Percentiles rank a stretch among this genome's conserved stretches.
These are phyloP conservation scores for Penicillium crystallinum DNA, from an alignment of 495 filamentous ascomycete species.

Conservation along the genomic window DNA sequence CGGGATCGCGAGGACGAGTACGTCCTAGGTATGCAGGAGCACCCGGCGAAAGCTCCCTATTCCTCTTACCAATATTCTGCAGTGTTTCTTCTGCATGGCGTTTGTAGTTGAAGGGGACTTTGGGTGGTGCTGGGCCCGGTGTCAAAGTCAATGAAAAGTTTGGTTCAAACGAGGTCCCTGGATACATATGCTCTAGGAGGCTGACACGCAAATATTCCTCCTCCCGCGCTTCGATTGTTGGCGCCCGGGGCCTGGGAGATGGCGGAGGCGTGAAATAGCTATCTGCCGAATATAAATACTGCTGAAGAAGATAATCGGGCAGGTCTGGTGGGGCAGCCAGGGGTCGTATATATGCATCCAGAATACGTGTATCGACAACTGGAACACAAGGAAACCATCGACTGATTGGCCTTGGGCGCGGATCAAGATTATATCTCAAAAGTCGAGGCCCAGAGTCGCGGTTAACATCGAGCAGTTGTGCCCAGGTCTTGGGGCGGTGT, in stretches of 20 bases:
- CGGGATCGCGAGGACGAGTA: not conserved
- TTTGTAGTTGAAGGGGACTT: not conserved
- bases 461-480: conserved; percentile 14
- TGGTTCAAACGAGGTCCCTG: not conserved
- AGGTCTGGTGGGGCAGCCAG: conserved; percentile 5
- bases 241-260: not conserved
- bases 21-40: not conserved
- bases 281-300: conserved; percentile 10
- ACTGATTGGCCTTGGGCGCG: conserved; percentile 22
- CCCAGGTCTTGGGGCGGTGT: conserved; percentile 13
- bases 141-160: not conserved
- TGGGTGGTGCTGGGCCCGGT: not conserved
- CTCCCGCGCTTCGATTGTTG: not conserved
- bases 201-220: not conserved
- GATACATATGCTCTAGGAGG: not conserved
- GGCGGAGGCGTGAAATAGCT: not conserved
- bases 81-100: not conserved
- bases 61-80: not conserved
- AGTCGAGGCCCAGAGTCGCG: conserved; percentile 37
- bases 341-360: conserved; percentile 11
- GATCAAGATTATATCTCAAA: conserved; percentile 17
- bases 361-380: not conserved
- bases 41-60: not conserved
- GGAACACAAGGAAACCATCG: conserved; percentile 17
- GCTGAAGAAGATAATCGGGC: conserved; percentile 16